Evolutionary conservation across 495 filamentous ascomycete genomes (phyloP).

Genomic region (Talaromyces ruber): DNA sequence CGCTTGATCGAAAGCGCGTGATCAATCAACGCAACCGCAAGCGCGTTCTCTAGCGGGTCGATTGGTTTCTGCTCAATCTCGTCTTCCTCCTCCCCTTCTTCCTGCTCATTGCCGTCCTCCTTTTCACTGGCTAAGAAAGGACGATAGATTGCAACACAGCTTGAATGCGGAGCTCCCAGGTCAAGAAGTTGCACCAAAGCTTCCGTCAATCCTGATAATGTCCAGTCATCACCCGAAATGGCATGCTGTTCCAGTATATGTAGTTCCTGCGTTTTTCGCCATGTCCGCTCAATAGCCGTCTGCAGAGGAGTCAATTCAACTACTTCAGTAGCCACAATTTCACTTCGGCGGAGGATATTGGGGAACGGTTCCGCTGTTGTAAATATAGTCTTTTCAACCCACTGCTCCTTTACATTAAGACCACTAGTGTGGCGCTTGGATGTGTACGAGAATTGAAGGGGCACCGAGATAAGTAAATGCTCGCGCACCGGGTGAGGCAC

Average conservation of each 20-base stretch:
- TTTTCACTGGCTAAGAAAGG: conserved; percentile 52
- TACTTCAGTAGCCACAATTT: conserved; percentile 64
- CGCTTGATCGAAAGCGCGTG: conserved; percentile 82
- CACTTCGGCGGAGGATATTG: conserved; percentile 80
- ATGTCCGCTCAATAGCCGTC: conserved; percentile 84
- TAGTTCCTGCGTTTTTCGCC: conserved; percentile 84
- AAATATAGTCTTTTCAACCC: conserved; percentile 80
- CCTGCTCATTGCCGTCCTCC: conserved; percentile 34
- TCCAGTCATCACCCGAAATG: conserved; percentile 61
- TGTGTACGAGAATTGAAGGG: conserved; percentile 64
- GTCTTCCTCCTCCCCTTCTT: conserved; percentile 36
- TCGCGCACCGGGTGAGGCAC: conserved; percentile 77
- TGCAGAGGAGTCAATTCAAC: conserved; percentile 65
- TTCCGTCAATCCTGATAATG: conserved; percentile 59
- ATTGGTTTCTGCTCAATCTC: conserved; percentile 27
- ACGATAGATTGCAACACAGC: conserved; percentile 65
- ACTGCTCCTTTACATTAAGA: conserved; percentile 57
- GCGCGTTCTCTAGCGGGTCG: conserved; percentile 68
- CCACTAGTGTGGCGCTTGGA: conserved; percentile 57
- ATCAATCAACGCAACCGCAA: conserved; percentile 79
- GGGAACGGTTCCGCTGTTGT: conserved; percentile 82
- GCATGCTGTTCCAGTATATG: conserved; percentile 62
- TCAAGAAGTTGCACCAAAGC: conserved; percentile 67
- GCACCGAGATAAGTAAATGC: conserved; percentile 68
- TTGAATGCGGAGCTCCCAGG: conserved; percentile 49